Evolutionary conservation across 805 yeast genomes (phyloP).

Genomic region (Saccharomycopsis sp.): DNA sequence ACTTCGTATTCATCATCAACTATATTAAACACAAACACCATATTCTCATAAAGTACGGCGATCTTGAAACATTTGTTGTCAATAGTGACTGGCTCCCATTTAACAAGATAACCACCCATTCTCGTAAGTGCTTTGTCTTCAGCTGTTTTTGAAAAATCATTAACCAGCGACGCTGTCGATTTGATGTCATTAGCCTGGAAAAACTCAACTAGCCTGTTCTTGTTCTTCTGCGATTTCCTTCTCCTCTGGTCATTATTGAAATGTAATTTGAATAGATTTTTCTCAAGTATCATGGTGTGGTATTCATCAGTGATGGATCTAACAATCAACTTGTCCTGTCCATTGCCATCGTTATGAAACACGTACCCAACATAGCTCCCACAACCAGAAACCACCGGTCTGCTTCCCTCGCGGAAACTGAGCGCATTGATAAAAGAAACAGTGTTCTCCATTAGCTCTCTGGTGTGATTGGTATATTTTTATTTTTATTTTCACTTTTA

Average conservation of each 20-base stretch:
- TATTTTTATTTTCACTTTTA: neutral
- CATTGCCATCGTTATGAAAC: neutral
- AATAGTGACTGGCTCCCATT: neutral
- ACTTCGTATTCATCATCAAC: neutral
- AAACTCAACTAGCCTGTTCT: slow-evolving; percentile 2
- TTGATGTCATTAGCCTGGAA: slow-evolving; percentile 5
- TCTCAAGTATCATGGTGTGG: slow-evolving; percentile 6
- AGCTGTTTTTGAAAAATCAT: neutral
- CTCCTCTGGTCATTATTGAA: neutral
- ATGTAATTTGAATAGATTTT: slow-evolving; percentile 4
- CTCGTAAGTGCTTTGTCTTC: neutral
- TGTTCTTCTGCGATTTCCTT: neutral
- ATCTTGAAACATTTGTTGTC: neutral
- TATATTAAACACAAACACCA: slow-evolving; percentile 3
- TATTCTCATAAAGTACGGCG: neutral
- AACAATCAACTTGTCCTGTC: slow-evolving; percentile 8
- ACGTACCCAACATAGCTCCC: slow-evolving; percentile 16
- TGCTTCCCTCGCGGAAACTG: neutral
- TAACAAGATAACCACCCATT: neutral
- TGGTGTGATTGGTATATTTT: too few relatives aligned
- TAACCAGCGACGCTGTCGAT: neutral
- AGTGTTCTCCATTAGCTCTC: neutral
- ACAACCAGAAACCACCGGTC: slow-evolving; percentile 10
- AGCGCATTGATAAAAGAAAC: slow-evolving; percentile 9
- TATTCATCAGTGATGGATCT: slow-evolving; percentile 1